These are phyloP conservation scores for Hypholoma sublateritium DNA, from an alignment of 768 basidiomycete species.

Conservation along the genomic window DNA sequence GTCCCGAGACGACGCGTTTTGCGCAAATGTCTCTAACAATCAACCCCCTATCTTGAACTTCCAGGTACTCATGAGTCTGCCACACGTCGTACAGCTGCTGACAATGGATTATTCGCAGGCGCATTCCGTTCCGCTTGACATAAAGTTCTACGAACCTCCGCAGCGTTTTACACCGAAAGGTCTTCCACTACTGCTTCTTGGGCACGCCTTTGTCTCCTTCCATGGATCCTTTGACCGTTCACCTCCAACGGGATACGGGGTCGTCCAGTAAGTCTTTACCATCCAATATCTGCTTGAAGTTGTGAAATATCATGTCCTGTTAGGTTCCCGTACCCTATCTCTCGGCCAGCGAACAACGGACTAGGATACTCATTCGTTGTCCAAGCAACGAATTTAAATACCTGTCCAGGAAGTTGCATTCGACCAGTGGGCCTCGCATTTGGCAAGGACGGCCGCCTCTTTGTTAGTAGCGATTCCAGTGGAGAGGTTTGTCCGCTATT, in stretches of 20 bases:
- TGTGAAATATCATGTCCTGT: neutral
- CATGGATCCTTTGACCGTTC: conserved; percentile 41
- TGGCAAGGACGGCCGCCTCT: conserved; percentile 31
- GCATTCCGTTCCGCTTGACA: conserved; percentile 46
- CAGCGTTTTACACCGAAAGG: neutral
- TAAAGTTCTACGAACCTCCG: conserved; percentile 36
- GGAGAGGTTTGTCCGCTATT: conserved; percentile 34
- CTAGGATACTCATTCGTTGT: conserved; percentile 32
- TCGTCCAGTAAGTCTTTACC: conserved; percentile 31
- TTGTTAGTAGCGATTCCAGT: conserved; percentile 42
- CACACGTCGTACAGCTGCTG: neutral
- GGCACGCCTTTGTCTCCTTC: conserved; percentile 44
- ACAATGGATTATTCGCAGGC: conserved; percentile 22
- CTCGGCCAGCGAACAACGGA: neutral
- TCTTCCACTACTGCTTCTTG: conserved; percentile 28
- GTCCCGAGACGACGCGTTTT: conserved; percentile 32
- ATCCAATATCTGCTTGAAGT: neutral
- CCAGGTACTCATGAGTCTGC: conserved; percentile 27
- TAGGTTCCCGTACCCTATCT: conserved; percentile 29
- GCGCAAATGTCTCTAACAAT: conserved; percentile 32
- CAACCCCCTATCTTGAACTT: conserved; percentile 37
- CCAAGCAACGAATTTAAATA: conserved; percentile 36
- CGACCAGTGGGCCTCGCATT: conserved; percentile 45
- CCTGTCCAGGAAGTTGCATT: conserved; percentile 42
- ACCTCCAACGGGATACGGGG: conserved; percentile 48